phyloP scores from a whole-genome alignment of 306 rosid genomes.

The Calophaca sinica region DNA sequence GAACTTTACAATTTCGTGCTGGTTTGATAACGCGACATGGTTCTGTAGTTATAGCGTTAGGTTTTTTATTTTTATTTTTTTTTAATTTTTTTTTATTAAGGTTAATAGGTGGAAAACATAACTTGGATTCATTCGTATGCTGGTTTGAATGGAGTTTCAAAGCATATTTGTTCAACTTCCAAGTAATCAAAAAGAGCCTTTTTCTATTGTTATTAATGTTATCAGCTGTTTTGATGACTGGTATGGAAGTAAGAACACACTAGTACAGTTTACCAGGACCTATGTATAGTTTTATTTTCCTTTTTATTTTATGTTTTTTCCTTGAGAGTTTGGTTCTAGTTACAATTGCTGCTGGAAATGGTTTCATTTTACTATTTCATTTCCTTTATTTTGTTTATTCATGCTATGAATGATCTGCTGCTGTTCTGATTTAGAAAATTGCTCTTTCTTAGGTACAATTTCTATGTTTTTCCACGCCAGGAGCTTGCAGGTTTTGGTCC shows the following conservation, averaged over 20 bases:
- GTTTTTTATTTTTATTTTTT: background rate
- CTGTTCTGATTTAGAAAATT: conserved; percentile 41
- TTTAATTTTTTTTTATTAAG: background rate
- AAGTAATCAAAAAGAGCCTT: background rate
- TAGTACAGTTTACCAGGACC: conserved; percentile 11
- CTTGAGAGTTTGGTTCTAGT: conserved; percentile 20
- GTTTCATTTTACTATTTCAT: conserved; percentile 10
- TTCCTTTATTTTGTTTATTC: conserved; percentile 30
- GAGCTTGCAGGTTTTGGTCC: conserved; percentile 64
- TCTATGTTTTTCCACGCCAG: conserved; percentile 86
- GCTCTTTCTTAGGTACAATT: conserved; percentile 73
- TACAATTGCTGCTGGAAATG: conserved; percentile 24
- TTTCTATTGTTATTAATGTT: background rate
- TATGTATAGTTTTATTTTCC: background rate
- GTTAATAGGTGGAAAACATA: background rate
- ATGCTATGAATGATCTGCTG: conserved; percentile 21
- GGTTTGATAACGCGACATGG: background rate
- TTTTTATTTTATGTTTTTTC: background rate
- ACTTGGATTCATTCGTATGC: background rate
- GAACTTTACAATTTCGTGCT: background rate
- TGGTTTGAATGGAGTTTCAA: conserved; percentile 3
- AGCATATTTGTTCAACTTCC: background rate
- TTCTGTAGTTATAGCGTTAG: background rate
- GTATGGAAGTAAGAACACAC: conserved; percentile 20
- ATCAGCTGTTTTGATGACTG: background rate